phyloP scores from a whole-genome alignment of 1,284 basidiomycete genomes.

The Rhodotorula sp. region DNA sequence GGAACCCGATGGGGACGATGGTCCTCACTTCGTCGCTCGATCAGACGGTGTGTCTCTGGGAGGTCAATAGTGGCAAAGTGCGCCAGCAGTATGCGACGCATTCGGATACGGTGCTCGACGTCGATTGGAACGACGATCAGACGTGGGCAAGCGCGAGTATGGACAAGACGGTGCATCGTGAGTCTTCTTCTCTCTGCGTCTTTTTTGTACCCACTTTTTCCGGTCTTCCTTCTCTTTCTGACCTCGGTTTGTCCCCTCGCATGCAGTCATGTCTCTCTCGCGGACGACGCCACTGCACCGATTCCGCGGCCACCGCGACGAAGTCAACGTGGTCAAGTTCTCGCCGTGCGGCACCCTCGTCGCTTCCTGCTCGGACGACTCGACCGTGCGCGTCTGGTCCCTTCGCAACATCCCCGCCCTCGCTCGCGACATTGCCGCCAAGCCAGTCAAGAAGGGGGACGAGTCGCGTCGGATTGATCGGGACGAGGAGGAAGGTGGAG shows the following conservation, averaged over 20 bases:
- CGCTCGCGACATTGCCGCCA: slow-evolving; percentile 46
- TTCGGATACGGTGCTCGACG: slow-evolving; percentile 70
- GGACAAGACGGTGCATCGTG: slow-evolving; percentile 53
- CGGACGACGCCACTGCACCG: slow-evolving; percentile 41
- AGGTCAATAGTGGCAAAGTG: slow-evolving; percentile 43
- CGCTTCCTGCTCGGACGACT: slow-evolving; percentile 76
- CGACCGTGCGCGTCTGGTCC: slow-evolving; percentile 71
- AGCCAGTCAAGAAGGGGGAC: slow-evolving; percentile 17
- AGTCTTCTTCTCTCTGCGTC: slow-evolving; percentile 4
- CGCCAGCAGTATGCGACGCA: slow-evolving; percentile 42
- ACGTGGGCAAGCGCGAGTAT: slow-evolving; percentile 72
- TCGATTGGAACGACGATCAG: slow-evolving; percentile 71
- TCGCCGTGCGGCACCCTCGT: slow-evolving; percentile 64
- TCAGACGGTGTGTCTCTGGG: slow-evolving; percentile 44
- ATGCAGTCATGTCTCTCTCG: slow-evolving; percentile 37
- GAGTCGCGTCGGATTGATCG: slow-evolving; percentile 31
- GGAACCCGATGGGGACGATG: slow-evolving; percentile 41
- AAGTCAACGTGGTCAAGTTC: slow-evolving; percentile 73
- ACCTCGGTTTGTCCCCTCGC: too few species aligned
- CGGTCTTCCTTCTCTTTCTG: too few species aligned
- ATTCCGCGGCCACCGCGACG: slow-evolving; percentile 64
- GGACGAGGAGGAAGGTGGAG: slow-evolving; percentile 24
- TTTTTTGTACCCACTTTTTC: not conserved
- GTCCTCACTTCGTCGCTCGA: slow-evolving; percentile 43
- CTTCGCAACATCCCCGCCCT: slow-evolving; percentile 52